Evolutionary conservation across 2,329 filamentous ascomycete species (phyloP).

Genomic region (Hymenoscyphus infarciens): DNA sequence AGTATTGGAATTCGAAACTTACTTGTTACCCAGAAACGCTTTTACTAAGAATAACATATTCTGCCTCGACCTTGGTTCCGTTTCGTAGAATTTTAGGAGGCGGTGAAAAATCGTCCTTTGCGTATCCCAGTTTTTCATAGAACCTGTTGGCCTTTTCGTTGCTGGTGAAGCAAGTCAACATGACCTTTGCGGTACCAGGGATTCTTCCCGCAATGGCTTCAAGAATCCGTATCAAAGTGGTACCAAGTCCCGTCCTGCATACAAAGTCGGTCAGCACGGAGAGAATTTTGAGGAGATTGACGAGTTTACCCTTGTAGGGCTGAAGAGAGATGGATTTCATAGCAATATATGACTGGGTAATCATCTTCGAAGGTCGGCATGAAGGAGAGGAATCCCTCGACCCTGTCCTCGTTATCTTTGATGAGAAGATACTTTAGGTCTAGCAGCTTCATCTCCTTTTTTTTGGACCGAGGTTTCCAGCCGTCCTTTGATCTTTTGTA

Average conservation of each 20-base stretch:
- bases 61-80: constrained; percentile 50
- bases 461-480: constrained; percentile 62
- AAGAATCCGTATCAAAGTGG: constrained; percentile 54
- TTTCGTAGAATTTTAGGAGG: constrained; percentile 49
- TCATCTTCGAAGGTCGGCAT: constrained; percentile 69
- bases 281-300: constrained; percentile 1
- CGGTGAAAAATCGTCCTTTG: constrained; percentile 53
- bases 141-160: constrained; percentile 57
- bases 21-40: background rate
- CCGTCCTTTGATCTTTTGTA: constrained; percentile 60
- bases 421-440: constrained; percentile 69
- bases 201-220: constrained; percentile 52
- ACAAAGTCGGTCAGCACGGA: constrained; percentile 8
- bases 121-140: constrained; percentile 59
- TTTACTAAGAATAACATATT: constrained; percentile 60
- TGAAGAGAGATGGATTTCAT: constrained; percentile 67
- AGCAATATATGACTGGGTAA: constrained; percentile 68
- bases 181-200: constrained; percentile 58
- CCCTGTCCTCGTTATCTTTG: constrained; percentile 34
- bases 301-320: constrained; percentile 50
- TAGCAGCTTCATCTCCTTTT: constrained; percentile 62
- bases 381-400: constrained; percentile 60
- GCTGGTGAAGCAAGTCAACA: constrained; percentile 68
- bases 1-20: background rate
- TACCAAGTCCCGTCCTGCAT: constrained; percentile 59